phyloP scores from a whole-genome alignment of 495 filamentous ascomycete species.

The Aspergillus coremiiformis region DNA sequence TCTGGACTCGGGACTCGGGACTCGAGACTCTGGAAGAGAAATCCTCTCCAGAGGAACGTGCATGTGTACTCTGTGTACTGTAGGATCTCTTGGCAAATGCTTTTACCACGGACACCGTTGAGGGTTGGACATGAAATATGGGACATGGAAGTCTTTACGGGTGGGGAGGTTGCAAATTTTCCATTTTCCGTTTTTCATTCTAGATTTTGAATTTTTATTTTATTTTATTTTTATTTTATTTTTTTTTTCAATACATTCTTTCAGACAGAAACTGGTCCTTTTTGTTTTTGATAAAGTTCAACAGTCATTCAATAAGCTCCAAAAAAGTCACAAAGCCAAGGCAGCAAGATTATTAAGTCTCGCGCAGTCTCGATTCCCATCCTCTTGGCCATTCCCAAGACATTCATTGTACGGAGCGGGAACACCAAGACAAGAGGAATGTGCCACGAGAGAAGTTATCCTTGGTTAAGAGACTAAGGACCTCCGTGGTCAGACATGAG shows the following conservation, averaged over 20 bases:
- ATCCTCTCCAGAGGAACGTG: no score
- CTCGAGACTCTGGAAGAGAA: no score
- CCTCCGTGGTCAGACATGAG: background rate
- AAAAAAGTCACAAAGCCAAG: background rate
- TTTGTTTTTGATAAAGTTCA: background rate
- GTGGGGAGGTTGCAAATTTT: no score
- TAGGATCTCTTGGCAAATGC: no score
- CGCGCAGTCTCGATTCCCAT: background rate
- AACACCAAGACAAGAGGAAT: background rate
- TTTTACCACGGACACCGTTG: no score
- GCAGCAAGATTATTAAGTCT: constrained; percentile 1
- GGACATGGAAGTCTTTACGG: no score
- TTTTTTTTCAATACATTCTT: background rate
- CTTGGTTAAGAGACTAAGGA: background rate
- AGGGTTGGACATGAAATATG: no score
- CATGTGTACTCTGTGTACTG: no score
- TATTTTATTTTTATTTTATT: no score
- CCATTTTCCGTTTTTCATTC: no score
- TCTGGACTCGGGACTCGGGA: no score
- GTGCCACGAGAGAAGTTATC: constrained; percentile 7
- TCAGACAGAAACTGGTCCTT: background rate
- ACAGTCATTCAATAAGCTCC: background rate
- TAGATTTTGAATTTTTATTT: no score
- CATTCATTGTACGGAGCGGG: constrained; percentile 2
- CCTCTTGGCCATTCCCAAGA: constrained; percentile 7